Conservation (phyloP, 768 basidiomycete genomes). For the Exsudoporus frostii region DNA sequence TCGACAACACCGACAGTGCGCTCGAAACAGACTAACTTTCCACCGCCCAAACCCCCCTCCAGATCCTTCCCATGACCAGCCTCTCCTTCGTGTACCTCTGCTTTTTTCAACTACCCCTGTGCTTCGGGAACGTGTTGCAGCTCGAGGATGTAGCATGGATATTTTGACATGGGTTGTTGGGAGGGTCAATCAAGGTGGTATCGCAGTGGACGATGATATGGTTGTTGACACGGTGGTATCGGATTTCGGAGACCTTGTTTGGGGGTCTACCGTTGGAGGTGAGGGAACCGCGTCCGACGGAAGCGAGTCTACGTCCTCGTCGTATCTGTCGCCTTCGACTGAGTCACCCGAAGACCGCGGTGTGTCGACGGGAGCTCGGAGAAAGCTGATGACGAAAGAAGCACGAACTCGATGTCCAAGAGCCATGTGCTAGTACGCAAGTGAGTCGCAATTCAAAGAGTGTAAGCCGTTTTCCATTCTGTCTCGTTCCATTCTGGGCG, state of each 20-base stretch:
- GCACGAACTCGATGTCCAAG: conserved; percentile 11
- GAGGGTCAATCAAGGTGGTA: conserved; percentile 26
- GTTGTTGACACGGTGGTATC: conserved; percentile 29
- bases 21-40: conserved; percentile 35
- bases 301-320: too few species aligned
- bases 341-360: conserved; percentile 12
- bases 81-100: conserved; percentile 44
- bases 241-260: conserved; percentile 26
- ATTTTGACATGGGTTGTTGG: conserved; percentile 42
- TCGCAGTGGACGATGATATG: conserved; percentile 33
- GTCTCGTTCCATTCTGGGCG: too few species aligned
- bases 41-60: conserved; percentile 47
- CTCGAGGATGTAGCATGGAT: conserved; percentile 44
- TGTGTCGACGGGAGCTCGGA: conserved; percentile 6
- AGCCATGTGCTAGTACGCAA: background rate
- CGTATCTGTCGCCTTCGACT: background rate
- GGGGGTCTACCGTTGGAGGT: too few species aligned
- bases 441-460: conserved; percentile 7
- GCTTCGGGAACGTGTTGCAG: conserved; percentile 47
- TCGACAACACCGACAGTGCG: conserved; percentile 17
- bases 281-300: too few species aligned
- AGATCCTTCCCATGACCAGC: conserved; percentile 41
- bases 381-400: conserved; percentile 18
- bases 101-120: conserved; percentile 50
- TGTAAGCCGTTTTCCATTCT: conserved; percentile 7